A percentile compares a stretch with the other conserved stretches of the same genome.
Conservation (phyloP, 805 yeast genomes). For the Scheffersomyces ergatensis region DNA sequence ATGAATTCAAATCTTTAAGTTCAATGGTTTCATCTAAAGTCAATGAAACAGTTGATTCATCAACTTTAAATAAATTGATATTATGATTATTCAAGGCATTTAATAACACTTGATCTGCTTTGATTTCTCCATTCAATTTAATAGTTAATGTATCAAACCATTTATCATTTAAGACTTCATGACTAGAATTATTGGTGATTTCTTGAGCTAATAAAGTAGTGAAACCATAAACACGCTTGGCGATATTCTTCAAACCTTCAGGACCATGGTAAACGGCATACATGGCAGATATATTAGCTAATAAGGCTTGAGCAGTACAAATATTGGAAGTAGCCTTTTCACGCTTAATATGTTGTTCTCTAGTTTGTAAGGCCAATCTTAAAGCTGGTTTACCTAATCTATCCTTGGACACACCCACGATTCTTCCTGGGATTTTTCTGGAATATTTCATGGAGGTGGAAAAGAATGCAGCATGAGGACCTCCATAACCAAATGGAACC, state of each 20-base stretch:
- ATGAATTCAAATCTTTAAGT: slow-evolving; percentile 52
- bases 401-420: slow-evolving; percentile 91
- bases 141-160: slow-evolving; percentile 91
- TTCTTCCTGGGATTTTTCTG: slow-evolving; percentile 94
- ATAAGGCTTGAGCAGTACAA: slow-evolving; percentile 95
- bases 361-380: slow-evolving; percentile 92
- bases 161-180: slow-evolving; percentile 51
- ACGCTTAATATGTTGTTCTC: slow-evolving; percentile 97
- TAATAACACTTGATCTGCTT: slow-evolving; percentile 55
- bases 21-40: slow-evolving; percentile 89
- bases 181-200: slow-evolving; percentile 35
- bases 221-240: slow-evolving; percentile 69
- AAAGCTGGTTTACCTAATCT: slow-evolving; percentile 86
- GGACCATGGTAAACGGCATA: slow-evolving; percentile 97
- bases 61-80: slow-evolving; percentile 74
- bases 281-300: slow-evolving; percentile 94
- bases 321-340: slow-evolving; percentile 98
- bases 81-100: slow-evolving; percentile 59
- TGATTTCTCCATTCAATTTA: slow-evolving; percentile 40
- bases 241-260: slow-evolving; percentile 74
- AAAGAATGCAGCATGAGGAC: slow-evolving; percentile 98
- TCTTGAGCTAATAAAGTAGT: slow-evolving; percentile 69
- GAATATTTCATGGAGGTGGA: slow-evolving; percentile 79
- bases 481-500: slow-evolving; percentile 97
- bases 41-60: slow-evolving; percentile 60